Evolutionary conservation across 305 asterid species (phyloP), one percentile per base, ranked within the genome.

Genomic region (Fraxinus paxiana): DNA sequence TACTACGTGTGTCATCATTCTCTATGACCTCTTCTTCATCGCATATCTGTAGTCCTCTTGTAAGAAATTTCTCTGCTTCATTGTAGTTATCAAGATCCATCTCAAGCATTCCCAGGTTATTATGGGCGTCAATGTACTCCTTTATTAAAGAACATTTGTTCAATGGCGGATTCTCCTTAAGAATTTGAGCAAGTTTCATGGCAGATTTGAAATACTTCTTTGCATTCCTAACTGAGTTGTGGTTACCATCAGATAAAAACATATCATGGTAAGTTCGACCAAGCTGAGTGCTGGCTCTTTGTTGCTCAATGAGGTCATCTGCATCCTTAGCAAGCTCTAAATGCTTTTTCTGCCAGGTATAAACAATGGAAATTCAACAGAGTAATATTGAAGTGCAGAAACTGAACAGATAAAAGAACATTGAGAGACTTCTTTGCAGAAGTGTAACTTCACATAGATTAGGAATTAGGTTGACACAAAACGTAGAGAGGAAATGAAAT

Each of bases 261-360:
- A 94, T 86, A 85, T 96, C 98, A 87, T 96, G 95, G 84, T 94
- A 96, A 63, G 98, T 92, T 83, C 99, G 91, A 72, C 99, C 99
- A 41, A 96, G 98, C 89, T 96, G 99, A 51, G 99, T 96, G 85
- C 90, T 87, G 31, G 98, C 98, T 88, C 99, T 90, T 87, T 94
- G 98, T 88, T 96, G 97, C 90, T 96, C 98, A 84, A 90, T 56
- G 22, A 96, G 86, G 84, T 96, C 93, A 77, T 90, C 86, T 72
- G 86, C 87, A 80, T 90, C 91, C 88, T 87, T 90, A 65, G 99
- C 98, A 13, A 96, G 92, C 80, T 94, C 91, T 81, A 96, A 83
- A 89, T 94, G 99, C 63, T 87, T 93, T 91, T 92, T 91, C 99
- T 96, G 91, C 76, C 85, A 80, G n/a, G 75, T 69, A 69, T n/a